Percentiles rank a stretch among this genome's conserved stretches.
These are phyloP conservation scores for Pleurotus ostreatus DNA, from an alignment of 768 basidiomycete genomes.

Conservation along the genomic window DNA sequence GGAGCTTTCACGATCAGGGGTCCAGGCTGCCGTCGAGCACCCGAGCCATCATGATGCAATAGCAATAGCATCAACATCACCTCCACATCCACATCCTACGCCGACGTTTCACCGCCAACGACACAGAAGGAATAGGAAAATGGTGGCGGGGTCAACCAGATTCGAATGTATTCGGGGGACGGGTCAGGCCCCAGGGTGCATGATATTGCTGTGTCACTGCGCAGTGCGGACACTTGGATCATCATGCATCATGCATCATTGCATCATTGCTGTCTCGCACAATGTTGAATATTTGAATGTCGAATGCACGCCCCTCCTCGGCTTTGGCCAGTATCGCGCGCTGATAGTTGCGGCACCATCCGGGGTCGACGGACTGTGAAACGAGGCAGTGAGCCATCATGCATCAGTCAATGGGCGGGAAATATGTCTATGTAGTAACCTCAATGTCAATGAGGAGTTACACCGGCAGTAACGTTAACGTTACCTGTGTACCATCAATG, in stretches of 20 bases:
- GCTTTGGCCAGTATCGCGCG: not conserved
- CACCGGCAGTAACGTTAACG: no score
- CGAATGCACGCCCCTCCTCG: not conserved
- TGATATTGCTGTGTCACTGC: not conserved
- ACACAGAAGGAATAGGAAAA: no score
- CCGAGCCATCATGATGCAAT: no score
- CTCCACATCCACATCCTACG: no score
- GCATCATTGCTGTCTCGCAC: not conserved
- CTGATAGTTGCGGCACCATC: not conserved
- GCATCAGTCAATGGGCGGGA: not conserved
- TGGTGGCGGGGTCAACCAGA: no score
- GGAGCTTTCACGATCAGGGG: no score
- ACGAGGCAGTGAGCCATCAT: not conserved
- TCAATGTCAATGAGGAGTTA: no score
- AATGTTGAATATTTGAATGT: not conserved
- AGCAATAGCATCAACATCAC: no score
- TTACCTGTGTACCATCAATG: no score
- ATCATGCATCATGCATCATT: not conserved
- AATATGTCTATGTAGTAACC: not conserved
- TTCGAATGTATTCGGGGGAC: no score
- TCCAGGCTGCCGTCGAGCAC: no score
- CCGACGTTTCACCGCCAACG: no score
- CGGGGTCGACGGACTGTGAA: not conserved
- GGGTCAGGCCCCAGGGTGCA: not conserved
- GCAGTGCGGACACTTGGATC: not conserved